These are phyloP conservation scores for Myochromella boudieri DNA, from an alignment of 768 basidiomycete species.

Conservation along the genomic window DNA sequence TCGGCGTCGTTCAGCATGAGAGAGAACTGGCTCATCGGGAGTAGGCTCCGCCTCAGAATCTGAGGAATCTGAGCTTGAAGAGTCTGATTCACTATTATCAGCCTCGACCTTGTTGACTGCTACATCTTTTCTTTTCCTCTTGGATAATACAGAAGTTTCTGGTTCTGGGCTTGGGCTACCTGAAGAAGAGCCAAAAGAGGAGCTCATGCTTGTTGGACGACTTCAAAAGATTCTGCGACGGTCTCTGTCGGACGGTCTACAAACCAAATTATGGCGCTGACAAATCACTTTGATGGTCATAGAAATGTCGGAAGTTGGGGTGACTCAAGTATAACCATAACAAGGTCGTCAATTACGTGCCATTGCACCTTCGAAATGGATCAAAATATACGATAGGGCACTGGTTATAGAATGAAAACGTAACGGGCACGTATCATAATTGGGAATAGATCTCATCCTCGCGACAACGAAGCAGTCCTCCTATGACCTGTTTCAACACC, in stretches of 20 bases:
- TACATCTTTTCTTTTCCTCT: slow-evolving; percentile 29
- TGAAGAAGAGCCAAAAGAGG: slow-evolving; percentile 39
- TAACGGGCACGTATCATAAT: background rate
- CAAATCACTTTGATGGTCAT: slow-evolving; percentile 1
- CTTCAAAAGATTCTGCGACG: slow-evolving; percentile 3
- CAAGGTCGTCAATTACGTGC: no score
- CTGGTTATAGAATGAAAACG: slow-evolving; percentile 9
- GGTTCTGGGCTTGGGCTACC: slow-evolving; percentile 30
- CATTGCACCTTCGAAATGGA: no score
- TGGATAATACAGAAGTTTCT: slow-evolving; percentile 20
- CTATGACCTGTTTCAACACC: slow-evolving; percentile 36
- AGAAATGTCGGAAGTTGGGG: no score
- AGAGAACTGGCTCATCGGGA: slow-evolving; percentile 53
- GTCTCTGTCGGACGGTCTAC: no score
- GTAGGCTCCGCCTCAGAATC: slow-evolving; percentile 17
- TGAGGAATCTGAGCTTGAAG: slow-evolving; percentile 26
- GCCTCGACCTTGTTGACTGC: slow-evolving; percentile 14
- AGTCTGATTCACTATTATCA: slow-evolving; percentile 22
- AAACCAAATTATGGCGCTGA: slow-evolving; percentile 4
- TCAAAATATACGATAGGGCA: background rate
- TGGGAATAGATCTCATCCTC: slow-evolving; percentile 1
- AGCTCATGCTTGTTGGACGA: slow-evolving; percentile 22
- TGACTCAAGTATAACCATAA: no score
- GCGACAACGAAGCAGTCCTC: slow-evolving; percentile 19
- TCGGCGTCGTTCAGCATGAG: slow-evolving; percentile 71